phyloP scores from a whole-genome alignment of 2,329 filamentous ascomycete genomes.

The Epichloe glyceriae region DNA sequence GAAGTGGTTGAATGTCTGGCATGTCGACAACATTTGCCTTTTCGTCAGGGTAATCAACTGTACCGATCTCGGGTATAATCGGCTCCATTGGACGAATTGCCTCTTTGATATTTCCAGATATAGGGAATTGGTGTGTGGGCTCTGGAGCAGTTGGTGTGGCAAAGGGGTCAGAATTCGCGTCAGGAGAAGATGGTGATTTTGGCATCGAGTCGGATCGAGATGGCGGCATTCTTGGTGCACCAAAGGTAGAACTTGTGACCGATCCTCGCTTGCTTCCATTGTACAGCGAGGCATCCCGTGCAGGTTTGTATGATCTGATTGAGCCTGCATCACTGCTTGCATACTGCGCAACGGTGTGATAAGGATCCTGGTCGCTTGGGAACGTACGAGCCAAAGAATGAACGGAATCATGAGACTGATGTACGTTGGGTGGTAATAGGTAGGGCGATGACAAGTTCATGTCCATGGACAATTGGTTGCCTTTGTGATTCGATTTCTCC shows the following conservation, averaged over 20 bases:
- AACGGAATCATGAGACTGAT: slow-evolving; percentile 73
- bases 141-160: slow-evolving; percentile 20
- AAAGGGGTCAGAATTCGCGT: slow-evolving; percentile 23
- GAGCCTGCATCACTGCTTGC: slow-evolving; percentile 43
- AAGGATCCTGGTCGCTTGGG: slow-evolving; percentile 69
- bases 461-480: slow-evolving; percentile 53
- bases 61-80: slow-evolving; percentile 27
- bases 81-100: slow-evolving; percentile 19
- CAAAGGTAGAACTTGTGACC: slow-evolving; percentile 12
- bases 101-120: slow-evolving; percentile 11
- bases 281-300: slow-evolving; percentile 30
- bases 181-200: slow-evolving; percentile 23
- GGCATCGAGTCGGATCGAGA: slow-evolving; percentile 31
- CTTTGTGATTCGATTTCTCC: slow-evolving; percentile 37
- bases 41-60: slow-evolving; percentile 19
- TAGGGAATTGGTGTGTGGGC: slow-evolving; percentile 13
- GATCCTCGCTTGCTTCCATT: slow-evolving; percentile 27
- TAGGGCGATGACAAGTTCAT: slow-evolving; percentile 76
- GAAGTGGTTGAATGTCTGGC: slow-evolving; percentile 17
- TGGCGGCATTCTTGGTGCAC: slow-evolving; percentile 17
- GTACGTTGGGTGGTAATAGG: slow-evolving; percentile 71
- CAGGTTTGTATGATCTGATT: slow-evolving; percentile 36
- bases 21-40: slow-evolving; percentile 12
- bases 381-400: slow-evolving; percentile 72
- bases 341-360: slow-evolving; percentile 51